Conservation (phyloP, 1,284 basidiomycete species). For the Pholiota adiposa region DNA sequence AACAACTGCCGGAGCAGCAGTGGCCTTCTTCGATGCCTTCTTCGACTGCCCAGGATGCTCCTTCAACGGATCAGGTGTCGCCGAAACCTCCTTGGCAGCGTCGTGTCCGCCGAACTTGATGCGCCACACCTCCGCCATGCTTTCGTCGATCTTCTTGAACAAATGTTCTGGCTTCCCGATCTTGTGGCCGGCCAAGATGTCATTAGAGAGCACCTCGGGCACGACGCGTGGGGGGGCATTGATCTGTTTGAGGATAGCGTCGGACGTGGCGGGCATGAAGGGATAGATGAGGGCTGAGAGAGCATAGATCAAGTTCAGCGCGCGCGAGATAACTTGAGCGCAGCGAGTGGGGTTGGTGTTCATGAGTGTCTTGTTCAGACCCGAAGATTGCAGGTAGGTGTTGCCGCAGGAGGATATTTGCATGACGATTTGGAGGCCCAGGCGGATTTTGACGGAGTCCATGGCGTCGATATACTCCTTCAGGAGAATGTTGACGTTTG, state of each 20-base stretch:
- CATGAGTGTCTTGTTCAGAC: constrained; percentile 91
- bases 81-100: constrained; percentile 35
- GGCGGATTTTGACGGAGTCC: constrained; percentile 91
- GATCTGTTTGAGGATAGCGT: constrained; percentile 85
- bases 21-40: constrained; percentile 50
- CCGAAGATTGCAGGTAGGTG: constrained; percentile 90
- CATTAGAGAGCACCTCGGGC: constrained; percentile 69
- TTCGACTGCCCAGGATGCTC: constrained; percentile 51
- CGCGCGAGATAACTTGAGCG: constrained; percentile 88
- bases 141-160: constrained; percentile 94
- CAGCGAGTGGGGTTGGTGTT: constrained; percentile 83
- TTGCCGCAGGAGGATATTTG: constrained; percentile 92
- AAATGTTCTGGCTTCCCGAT: constrained; percentile 89
- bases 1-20: constrained; percentile 24
- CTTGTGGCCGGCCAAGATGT: constrained; percentile 87
- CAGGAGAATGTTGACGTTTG: constrained; percentile 82
- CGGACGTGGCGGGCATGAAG: constrained; percentile 94
- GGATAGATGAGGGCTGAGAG: constrained; percentile 89
- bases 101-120: constrained; percentile 78
- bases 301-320: constrained; percentile 93
- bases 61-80: constrained; percentile 38
- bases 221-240: constrained; percentile 88
- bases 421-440: constrained; percentile 90
- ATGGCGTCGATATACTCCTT: constrained; percentile 86
- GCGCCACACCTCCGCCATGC: constrained; percentile 86